Evolutionary conservation across 768 basidiomycete genomes (phyloP), one percentile per base, ranked within the genome.

Genomic region (Collybia mongolica): DNA sequence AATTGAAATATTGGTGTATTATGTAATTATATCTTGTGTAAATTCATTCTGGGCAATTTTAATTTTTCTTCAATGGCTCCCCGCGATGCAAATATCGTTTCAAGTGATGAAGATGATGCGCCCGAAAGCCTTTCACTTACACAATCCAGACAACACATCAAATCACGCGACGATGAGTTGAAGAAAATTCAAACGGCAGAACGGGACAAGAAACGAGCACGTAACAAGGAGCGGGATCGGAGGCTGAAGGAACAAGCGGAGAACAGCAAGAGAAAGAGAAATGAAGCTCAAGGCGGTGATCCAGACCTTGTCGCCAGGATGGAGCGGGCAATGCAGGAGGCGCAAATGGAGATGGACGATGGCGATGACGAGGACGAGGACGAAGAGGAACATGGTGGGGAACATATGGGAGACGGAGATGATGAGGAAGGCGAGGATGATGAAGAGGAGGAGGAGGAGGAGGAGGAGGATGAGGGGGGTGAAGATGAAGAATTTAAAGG

Each of bases 311-410:
- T 46, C 24, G 44, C 54, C 14, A 53, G 49, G 23, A 57, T 59
- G 55, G 37, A 53, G 42, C 44, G 54, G 54, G 60, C 60, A 35
- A 57, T 57, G 58, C 54, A 55, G 23, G 58, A 55, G 17, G 57
- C 49, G 6, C 54, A 46, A 28, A 60, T 51, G 3, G 66, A 65
- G 24, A 54, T 54, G 24, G 66, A 57, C 14, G 60, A 58, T 40
- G 61, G 63, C 9, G 62, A 58, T 15, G 66, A 60, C 5, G 61
- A 58, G 11, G 68, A 60, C n/a, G 70, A 58, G 5, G 59, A 59
- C 24, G 67, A 58, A 1, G 60, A 32, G 35, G 57, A 51, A 4
- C 60, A 63, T 0, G 59, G 56, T 0, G 55, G 59, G 20, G 60
- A 58, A 40, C 46, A 24, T 15, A 48, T 44, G 28, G 35, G 42